Evolutionary conservation across 1,139 yeast genomes (phyloP), one percentile per base, ranked within the genome.

Genomic region (Pneumocystis murina): DNA sequence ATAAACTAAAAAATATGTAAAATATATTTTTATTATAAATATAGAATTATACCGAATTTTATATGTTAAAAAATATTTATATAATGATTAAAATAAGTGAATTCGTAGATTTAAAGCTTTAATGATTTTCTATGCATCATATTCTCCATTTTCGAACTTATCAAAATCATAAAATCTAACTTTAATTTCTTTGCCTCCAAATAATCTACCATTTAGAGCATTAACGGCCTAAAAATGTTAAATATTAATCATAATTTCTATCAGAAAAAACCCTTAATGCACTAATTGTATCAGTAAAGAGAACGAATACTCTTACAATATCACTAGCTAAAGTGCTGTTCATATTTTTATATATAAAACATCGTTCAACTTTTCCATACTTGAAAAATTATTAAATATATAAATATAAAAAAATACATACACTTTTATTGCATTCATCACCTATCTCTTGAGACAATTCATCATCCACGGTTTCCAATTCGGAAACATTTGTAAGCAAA

Each of bases 361-460:
- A 48, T 48, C 68, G 63, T 33, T 65, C 67, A 12, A 67, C 68
- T 6, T 54, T 62, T 16, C 68, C 68, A 30, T 67, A 67, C 68
- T 66, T 28, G 12, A 30, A n/a, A 33, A 38, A 28, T 39, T 33
- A 30, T 59, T 20, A 20, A 17, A 3, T 16, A 8, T 6, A 10
- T 7, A 43, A 28, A 8, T 35, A 36, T 33, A 55, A 17, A 14
- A 17, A 30, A n/a, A 8, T 48, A 17, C 59, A 17, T 61, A 28
- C 38, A 65, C 67, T 66, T 66, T 67, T 38, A 24, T 40, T 55
- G 12, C 61, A 67, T 54, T 67, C 68, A n/a, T 60, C 36, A 7
- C 68, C 68, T 28, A 67, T 62, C 36, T 66, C 68, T 33, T 63
- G 64, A 12, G 68, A 66, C 8, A 67, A 62, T 4, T 59, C 64